These are phyloP conservation scores for Aureobasidium sp. DNA, from an alignment of 2,329 filamentous ascomycete genomes.

Conservation along the genomic window DNA sequence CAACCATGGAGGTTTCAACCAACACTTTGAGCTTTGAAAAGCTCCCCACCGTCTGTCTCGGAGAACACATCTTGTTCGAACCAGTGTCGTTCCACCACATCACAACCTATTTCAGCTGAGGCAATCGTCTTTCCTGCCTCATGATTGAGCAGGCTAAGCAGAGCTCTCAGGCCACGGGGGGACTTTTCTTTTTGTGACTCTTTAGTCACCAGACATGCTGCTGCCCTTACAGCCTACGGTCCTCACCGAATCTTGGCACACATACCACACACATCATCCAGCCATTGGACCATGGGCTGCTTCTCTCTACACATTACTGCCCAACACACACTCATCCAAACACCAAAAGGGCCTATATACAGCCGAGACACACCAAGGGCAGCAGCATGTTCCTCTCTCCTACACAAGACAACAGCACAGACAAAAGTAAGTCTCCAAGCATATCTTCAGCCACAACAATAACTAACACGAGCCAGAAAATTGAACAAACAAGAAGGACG, in stretches of 20 bases:
- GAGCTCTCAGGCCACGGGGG: neutral
- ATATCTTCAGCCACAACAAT: neutral
- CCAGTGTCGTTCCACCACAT: neutral
- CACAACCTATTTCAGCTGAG: neutral
- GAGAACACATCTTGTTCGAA: neutral
- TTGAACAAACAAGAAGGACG: neutral
- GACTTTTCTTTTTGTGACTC: neutral
- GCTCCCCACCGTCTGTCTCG: neutral
- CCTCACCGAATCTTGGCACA: neutral
- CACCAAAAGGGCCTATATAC: neutral
- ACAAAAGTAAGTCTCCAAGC: neutral
- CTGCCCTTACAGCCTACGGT: neutral
- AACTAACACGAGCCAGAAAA: neutral
- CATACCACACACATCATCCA: neutral
- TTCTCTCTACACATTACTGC: neutral
- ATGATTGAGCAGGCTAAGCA: neutral
- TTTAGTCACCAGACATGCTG: neutral
- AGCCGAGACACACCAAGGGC: neutral
- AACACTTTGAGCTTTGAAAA: slow-evolving; percentile 40
- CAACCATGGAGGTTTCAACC: slow-evolving; percentile 57
- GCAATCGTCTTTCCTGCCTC: neutral
- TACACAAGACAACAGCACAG: neutral
- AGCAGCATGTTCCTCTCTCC: neutral
- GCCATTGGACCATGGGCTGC: neutral
- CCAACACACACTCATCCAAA: neutral